phyloP scores from a whole-genome alignment of 495 filamentous ascomycete genomes.

The Neurospora intermedia region DNA sequence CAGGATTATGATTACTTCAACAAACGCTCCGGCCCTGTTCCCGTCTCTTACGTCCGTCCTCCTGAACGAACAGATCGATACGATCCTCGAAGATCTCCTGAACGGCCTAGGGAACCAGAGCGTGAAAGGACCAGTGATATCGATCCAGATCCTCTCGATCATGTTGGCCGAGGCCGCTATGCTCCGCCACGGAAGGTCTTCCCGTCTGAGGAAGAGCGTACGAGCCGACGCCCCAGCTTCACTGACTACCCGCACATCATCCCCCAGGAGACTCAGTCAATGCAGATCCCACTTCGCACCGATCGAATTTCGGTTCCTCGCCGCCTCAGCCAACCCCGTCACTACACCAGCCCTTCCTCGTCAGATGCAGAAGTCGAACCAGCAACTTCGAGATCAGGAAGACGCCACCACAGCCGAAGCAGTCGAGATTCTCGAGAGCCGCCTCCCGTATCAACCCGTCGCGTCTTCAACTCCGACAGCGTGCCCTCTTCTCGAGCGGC shows the following conservation, averaged over 20 bases:
- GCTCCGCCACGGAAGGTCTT: constrained; percentile 12
- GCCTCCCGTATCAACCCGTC: constrained; percentile 13
- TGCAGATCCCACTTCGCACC: constrained; percentile 11
- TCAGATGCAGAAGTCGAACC: not conserved
- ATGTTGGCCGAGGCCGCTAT: constrained; percentile 11
- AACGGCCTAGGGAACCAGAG: constrained; percentile 19
- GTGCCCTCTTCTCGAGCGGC: constrained; percentile 4
- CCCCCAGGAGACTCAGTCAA: constrained; percentile 10
- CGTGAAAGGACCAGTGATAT: constrained; percentile 19
- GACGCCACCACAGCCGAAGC: constrained; percentile 10
- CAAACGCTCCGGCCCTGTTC: constrained; percentile 6
- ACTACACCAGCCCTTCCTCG: not conserved
- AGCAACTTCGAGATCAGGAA: not conserved
- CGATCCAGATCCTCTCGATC: constrained; percentile 12
- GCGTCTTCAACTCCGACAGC: constrained; percentile 12
- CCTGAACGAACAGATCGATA: constrained; percentile 14
- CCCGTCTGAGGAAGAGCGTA: constrained; percentile 13
- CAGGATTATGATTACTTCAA: constrained; percentile 18
- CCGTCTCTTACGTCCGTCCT: constrained; percentile 14
- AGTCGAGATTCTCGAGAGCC: constrained; percentile 18
- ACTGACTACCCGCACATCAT: constrained; percentile 14
- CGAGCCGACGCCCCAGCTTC: constrained; percentile 17
- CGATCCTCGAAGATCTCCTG: constrained; percentile 11
- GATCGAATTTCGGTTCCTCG: constrained; percentile 9
- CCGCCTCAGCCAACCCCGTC: constrained; percentile 18